These are phyloP conservation scores for Ballota nigra DNA, from an alignment of 257 asterid species.

Conservation along the genomic window DNA sequence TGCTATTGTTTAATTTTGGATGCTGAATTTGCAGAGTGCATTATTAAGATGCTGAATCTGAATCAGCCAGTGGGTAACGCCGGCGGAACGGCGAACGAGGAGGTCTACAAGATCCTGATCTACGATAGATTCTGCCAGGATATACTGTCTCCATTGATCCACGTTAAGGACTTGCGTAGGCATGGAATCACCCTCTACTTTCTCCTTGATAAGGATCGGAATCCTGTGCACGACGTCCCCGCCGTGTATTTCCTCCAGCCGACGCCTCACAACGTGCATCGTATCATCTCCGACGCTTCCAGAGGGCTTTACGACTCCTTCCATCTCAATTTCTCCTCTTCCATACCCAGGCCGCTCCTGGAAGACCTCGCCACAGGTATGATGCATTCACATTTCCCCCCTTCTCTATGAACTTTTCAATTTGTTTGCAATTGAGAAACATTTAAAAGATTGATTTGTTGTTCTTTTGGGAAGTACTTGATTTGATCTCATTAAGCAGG, in stretches of 20 bases:
- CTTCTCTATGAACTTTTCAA: not conserved
- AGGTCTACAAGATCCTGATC: slow-evolving; percentile 96
- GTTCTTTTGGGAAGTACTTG: not conserved
- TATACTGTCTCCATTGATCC: slow-evolving; percentile 92
- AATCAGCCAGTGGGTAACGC: slow-evolving; percentile 71
- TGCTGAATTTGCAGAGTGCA: slow-evolving; percentile 60
- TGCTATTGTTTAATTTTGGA: not conserved
- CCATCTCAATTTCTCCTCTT: slow-evolving; percentile 92
- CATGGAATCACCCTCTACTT: slow-evolving; percentile 95
- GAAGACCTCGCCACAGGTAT: slow-evolving; percentile 93
- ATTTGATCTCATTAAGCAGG: slow-evolving; percentile 12
- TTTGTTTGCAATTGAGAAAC: slow-evolving; percentile 1
- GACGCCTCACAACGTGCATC: slow-evolving; percentile 65
- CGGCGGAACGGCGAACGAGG: slow-evolving; percentile 80
- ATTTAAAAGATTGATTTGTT: not conserved
- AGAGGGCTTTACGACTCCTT: slow-evolving; percentile 75
- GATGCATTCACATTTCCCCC: not conserved
- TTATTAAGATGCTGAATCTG: slow-evolving; percentile 93
- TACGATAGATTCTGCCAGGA: slow-evolving; percentile 91
- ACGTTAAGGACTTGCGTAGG: slow-evolving; percentile 93
- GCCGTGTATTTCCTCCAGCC: slow-evolving; percentile 92
- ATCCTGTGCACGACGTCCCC: slow-evolving; percentile 94
- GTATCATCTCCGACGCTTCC: slow-evolving; percentile 70
- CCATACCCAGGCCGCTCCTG: slow-evolving; percentile 82
- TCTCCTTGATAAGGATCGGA: slow-evolving; percentile 94